These are phyloP conservation scores for Aegle marmelos DNA, from an alignment of 345 rosid species.

Conservation along the genomic window DNA sequence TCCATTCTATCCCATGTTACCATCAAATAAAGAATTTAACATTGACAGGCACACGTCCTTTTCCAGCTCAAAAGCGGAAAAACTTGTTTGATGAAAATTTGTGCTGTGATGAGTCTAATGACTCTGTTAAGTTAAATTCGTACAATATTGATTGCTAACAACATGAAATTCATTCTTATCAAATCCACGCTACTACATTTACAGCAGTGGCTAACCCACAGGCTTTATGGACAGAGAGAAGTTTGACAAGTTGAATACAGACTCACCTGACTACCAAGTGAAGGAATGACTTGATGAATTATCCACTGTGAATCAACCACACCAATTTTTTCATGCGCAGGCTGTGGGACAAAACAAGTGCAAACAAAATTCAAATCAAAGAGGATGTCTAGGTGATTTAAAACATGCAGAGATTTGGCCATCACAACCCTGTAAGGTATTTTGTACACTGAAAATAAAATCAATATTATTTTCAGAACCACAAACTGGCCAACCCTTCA, in stretches of 20 bases:
- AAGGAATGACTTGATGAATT: constrained; percentile 86
- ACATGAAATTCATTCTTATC: neutral
- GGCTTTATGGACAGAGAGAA: neutral
- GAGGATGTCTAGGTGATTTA: neutral
- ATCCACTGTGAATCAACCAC: constrained; percentile 99
- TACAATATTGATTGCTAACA: neutral
- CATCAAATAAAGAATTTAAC: neutral
- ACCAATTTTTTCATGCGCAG: constrained; percentile 93
- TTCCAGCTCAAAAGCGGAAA: neutral
- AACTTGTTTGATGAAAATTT: neutral
- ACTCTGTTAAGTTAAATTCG: neutral
- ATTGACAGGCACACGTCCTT: neutral
- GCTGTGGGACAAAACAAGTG: constrained; percentile 42
- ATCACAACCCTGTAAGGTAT: constrained; percentile 8
- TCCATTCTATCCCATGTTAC: neutral
- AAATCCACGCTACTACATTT: neutral
- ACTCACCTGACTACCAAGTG: constrained; percentile 82
- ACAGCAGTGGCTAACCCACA: neutral
- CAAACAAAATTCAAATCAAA: neutral
- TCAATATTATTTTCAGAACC: neutral
- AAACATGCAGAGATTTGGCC: neutral
- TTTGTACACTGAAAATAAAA: neutral
- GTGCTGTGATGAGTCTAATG: neutral
- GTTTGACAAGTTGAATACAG: constrained; percentile 1
- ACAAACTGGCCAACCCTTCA: neutral